These are phyloP conservation scores for Rhizophora mangle DNA, from an alignment of 345 rosid genomes.

Conservation along the genomic window DNA sequence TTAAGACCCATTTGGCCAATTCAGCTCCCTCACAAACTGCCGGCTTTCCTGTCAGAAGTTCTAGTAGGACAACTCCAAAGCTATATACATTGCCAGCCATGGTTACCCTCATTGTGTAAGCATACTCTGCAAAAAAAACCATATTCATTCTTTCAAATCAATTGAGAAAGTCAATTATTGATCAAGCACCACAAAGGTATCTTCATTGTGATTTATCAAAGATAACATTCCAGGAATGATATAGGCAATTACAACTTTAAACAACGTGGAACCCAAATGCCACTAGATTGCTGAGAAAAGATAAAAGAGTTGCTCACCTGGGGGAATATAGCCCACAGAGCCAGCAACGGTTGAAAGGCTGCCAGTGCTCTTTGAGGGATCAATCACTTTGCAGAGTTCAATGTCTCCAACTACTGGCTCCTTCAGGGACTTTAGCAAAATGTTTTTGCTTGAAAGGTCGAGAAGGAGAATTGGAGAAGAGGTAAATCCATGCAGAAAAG, in stretches of 20 bases:
- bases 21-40: slow-evolving; percentile 71
- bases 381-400: slow-evolving; percentile 80
- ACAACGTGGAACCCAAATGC: neutral
- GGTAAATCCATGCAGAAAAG: slow-evolving; percentile 66
- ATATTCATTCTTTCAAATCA: neutral
- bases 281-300: neutral
- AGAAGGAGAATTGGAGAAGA: slow-evolving; percentile 66
- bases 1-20: slow-evolving; percentile 73
- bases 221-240: neutral
- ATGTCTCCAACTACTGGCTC: slow-evolving; percentile 82
- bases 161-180: neutral
- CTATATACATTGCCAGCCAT: slow-evolving; percentile 78
- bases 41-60: slow-evolving; percentile 73
- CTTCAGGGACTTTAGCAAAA: slow-evolving; percentile 68
- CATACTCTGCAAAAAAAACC: slow-evolving; percentile 59
- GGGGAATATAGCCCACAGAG: slow-evolving; percentile 81
- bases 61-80: slow-evolving; percentile 74
- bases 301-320: slow-evolving; percentile 44
- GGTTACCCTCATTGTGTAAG: slow-evolving; percentile 89
- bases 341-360: slow-evolving; percentile 89
- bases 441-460: slow-evolving; percentile 72
- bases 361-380: slow-evolving; percentile 74
- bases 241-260: neutral
- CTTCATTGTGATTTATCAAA: neutral
- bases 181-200: neutral